These are phyloP conservation scores for Taxillus chinensis DNA, from an alignment of 164 flowering plant species.

Conservation along the genomic window DNA sequence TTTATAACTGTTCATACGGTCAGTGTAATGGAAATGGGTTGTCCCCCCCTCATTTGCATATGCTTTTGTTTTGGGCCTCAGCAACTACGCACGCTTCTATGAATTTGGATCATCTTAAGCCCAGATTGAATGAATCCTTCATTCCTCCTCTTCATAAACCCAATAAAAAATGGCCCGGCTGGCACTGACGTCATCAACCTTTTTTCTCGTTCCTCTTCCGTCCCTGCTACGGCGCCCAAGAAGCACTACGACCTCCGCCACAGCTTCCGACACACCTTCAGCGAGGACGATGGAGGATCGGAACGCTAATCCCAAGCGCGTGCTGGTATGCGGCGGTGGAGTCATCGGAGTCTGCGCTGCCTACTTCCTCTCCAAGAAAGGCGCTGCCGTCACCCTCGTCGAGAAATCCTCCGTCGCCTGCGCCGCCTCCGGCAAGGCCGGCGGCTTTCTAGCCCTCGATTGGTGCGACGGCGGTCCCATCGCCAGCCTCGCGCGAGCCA, in stretches of 20 bases:
- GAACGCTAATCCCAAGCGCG: conserved; percentile 13
- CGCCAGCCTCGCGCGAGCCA: conserved; percentile 62
- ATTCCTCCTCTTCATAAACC: no score
- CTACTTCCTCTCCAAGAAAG: conserved; percentile 66
- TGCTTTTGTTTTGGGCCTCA: no score
- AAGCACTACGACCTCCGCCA: conserved; percentile 1
- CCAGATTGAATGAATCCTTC: no score
- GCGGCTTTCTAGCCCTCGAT: conserved; percentile 88
- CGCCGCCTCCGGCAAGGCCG: conserved; percentile 96
- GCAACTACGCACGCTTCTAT: no score
- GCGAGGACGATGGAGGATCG: background rate
- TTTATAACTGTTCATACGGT: no score
- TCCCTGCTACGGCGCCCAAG: background rate
- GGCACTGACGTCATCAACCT: background rate
- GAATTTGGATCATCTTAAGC: no score
- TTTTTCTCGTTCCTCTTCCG: background rate
- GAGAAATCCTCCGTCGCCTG: conserved; percentile 86
- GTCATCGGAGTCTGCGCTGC: conserved; percentile 92
- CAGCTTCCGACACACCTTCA: conserved; percentile 8
- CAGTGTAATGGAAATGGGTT: no score
- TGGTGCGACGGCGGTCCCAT: conserved; percentile 88
- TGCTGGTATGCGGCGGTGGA: conserved; percentile 94
- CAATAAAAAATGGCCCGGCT: conserved; percentile 1
- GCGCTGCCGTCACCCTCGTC: conserved; percentile 62
- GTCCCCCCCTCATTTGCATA: no score